These are phyloP conservation scores for Pichiaceae sp. DNA, from an alignment of 1,139 yeast species.

Conservation along the genomic window DNA sequence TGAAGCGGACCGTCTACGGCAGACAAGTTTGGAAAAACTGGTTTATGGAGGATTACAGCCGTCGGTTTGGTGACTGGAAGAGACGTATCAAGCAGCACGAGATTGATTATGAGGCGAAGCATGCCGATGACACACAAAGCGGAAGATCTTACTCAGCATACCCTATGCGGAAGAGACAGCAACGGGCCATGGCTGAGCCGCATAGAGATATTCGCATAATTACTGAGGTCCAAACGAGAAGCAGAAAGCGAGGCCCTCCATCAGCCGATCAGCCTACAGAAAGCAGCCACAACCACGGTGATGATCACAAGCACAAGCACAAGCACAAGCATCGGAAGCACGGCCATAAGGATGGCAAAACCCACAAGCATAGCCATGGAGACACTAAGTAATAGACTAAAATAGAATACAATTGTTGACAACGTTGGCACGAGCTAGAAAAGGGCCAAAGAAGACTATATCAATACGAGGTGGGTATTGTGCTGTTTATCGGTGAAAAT, in stretches of 20 bases:
- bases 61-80: constrained; percentile 84
- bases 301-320: too few relatives aligned
- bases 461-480: too few relatives aligned
- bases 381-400: too few relatives aligned
- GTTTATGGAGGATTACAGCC: constrained; percentile 67
- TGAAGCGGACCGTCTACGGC: constrained; percentile 83
- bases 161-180: constrained; percentile 11
- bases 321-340: too few relatives aligned
- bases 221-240: background rate
- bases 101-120: constrained; percentile 25
- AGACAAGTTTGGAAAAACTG: constrained; percentile 93
- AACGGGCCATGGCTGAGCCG: constrained; percentile 3
- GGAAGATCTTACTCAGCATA: background rate
- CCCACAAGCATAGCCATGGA: too few relatives aligned
- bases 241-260: background rate
- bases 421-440: too few relatives aligned
- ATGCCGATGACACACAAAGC: background rate
- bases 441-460: too few relatives aligned
- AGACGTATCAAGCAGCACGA: constrained; percentile 64
- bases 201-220: background rate
- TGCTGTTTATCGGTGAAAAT: too few relatives aligned
- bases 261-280: too few relatives aligned
- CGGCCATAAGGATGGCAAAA: too few relatives aligned
- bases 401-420: too few relatives aligned
- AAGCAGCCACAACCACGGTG: too few relatives aligned